Base-by-base conservation (phyloP, 1,284 basidiomycete species). In the Pisolithus thermaeus region DNA sequence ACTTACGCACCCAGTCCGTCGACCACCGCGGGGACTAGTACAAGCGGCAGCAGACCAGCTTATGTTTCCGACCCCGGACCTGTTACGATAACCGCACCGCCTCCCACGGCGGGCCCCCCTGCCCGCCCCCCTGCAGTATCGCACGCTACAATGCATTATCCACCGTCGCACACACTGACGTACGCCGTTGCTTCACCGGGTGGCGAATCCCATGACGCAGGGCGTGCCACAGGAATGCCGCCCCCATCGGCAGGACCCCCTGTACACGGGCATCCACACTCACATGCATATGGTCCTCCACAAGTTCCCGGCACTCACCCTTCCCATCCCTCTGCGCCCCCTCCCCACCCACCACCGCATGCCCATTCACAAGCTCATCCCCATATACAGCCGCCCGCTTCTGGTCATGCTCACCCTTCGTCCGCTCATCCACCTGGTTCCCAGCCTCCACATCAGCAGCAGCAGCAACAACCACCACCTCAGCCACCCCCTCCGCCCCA, bases 401-500 rank as follows among this genome's bases (percentile, higher is more conserved):
- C 32, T 12, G 32, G 32, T 14, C 12, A 12, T 16, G 32, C 14
- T 35, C 11, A 35, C 32, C 32, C 32, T 35, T 43, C 63, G n/a
- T 60, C 64, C 20, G 43, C 65, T 12, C 66, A 61, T 23, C 49
- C 64, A 25, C 27, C 44, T 1, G 47, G 51, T 5, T 50, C 36
- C 23, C 44, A 49, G 11, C 25, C 39, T 3, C 44, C 59, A 3
- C 61, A 66, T 30, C 63, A 64, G 16, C 22, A 59, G 2, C 52
- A 54, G 3, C 61, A 64, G 22, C 54, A n/a, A 38, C 43, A 8
- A 28, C 16, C 27, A 5, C n/a, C 49, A 5, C 40, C 52, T 7
- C 64, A 65, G 35, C 22, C 62, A 0, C 27, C 52, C 28, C 28
- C 28, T 4, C 61, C 65, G 47, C 42, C 56, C 22, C 64, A 66